A percentile compares a stretch with the other conserved stretches of the same genome.
These are phyloP conservation scores for Exserohilum turcica DNA, from an alignment of 2,329 filamentous ascomycete species.

Conservation along the genomic window DNA sequence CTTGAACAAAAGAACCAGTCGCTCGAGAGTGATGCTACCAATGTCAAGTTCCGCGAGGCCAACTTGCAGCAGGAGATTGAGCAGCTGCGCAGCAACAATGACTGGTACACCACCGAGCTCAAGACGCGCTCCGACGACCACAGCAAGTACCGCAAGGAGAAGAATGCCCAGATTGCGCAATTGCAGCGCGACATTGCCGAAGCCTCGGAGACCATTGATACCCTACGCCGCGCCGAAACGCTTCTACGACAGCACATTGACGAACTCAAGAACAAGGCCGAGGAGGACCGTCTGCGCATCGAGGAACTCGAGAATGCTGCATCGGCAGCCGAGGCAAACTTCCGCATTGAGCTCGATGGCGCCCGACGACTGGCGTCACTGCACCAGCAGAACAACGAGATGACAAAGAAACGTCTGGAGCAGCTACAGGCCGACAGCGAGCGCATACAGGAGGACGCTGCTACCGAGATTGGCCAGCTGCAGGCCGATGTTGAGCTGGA, in stretches of 20 bases:
- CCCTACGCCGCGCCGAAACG: slow-evolving; percentile 78
- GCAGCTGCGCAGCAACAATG: slow-evolving; percentile 83
- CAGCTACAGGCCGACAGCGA: slow-evolving; percentile 70
- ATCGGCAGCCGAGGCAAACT: slow-evolving; percentile 81
- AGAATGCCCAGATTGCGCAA: slow-evolving; percentile 84
- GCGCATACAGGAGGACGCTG: slow-evolving; percentile 69
- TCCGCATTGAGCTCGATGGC: slow-evolving; percentile 83
- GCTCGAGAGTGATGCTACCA: slow-evolving; percentile 77
- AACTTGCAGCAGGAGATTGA: slow-evolving; percentile 89
- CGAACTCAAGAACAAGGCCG: slow-evolving; percentile 82
- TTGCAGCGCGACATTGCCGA: slow-evolving; percentile 90
- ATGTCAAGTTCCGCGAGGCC: slow-evolving; percentile 88
- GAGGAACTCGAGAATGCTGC: slow-evolving; percentile 85
- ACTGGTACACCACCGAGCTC: slow-evolving; percentile 90
- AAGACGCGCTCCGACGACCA: slow-evolving; percentile 88
- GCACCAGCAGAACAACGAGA: slow-evolving; percentile 75
- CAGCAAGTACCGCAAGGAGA: slow-evolving; percentile 91
- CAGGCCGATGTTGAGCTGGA: slow-evolving; percentile 58
- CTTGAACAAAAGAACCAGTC: slow-evolving; percentile 85
- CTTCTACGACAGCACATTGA: slow-evolving; percentile 80
- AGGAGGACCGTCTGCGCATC: slow-evolving; percentile 79
- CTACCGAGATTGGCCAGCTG: slow-evolving; percentile 58
- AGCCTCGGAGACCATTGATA: slow-evolving; percentile 74
- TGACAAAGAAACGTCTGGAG: slow-evolving; percentile 70
- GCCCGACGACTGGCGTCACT: slow-evolving; percentile 81